Evolutionary conservation across 176 grass and related monocot genomes (phyloP).

Genomic region (Avena insularis): DNA sequence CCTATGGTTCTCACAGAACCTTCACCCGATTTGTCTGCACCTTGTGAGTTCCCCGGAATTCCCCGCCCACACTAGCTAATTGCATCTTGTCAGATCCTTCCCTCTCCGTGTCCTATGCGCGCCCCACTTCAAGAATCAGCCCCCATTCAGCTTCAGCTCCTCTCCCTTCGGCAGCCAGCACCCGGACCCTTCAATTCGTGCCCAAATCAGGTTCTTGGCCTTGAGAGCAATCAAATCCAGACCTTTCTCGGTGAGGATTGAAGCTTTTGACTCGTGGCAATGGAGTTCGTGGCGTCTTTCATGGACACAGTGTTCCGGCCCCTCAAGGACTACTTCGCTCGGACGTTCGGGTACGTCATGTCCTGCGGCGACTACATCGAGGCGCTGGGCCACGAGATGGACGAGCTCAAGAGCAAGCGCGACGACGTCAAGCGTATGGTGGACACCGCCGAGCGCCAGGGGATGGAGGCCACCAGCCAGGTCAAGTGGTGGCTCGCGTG

Average conservation of each 20-base stretch:
- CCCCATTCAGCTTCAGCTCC: background rate
- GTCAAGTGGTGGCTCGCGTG: conserved; percentile 83
- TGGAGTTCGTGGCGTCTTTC: conserved; percentile 82
- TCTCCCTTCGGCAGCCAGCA: background rate
- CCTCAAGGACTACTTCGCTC: conserved; percentile 78
- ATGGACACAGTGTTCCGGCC: conserved; percentile 77
- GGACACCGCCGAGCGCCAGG: conserved; percentile 76
- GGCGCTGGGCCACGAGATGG: conserved; percentile 55
- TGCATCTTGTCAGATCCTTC: conserved; percentile 24
- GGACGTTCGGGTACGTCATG: conserved; percentile 70
- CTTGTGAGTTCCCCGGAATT: background rate
- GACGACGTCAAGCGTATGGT: conserved; percentile 85
- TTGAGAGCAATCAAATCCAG: background rate
- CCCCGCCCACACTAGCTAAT: background rate
- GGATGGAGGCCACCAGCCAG: conserved; percentile 82
- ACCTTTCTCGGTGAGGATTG: background rate
- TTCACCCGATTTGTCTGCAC: conserved; percentile 1
- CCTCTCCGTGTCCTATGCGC: background rate
- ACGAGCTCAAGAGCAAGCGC: conserved; percentile 86
- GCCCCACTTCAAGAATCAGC: background rate
- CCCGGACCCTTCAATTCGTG: background rate
- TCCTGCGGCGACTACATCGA: conserved; percentile 77
- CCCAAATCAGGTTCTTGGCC: conserved; percentile 25
- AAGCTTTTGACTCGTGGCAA: conserved; percentile 32
- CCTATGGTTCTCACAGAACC: background rate